Evolutionary conservation across 2,329 filamentous ascomycete species (phyloP), one percentile per base, ranked within the genome.

Genomic region (Mariannaea sp.): DNA sequence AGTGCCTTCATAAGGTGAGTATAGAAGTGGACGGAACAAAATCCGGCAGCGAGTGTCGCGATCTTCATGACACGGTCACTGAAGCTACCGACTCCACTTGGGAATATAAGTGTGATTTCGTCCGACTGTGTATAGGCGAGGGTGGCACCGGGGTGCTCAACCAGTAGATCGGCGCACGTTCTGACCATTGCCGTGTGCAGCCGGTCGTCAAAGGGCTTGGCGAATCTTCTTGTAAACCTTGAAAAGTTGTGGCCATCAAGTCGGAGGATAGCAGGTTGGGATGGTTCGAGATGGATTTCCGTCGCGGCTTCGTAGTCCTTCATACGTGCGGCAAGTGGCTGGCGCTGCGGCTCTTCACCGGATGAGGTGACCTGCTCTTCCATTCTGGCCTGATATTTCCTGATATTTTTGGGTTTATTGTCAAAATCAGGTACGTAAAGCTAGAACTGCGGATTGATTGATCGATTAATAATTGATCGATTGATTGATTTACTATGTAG

Each of bases 211-310:
- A 57, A 59, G 2, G 57, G 49, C 9, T 59, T 59, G 2, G 27
- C 44, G 38, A 59, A 59, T 8, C 43, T 38, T 7, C 47, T 41
- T 2, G 57, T 59, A 48, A 59, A 59, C 20, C 53, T 59, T 13
- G 57, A 59, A 52, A 59, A 59, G 7, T 33, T n/a, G 17, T 59
- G 57, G 4, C 57, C 57, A n/a, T 59, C 57, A 20, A 57, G 57
- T 22, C 55, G 50, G 36, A 59, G 44, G 30, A 59, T 55, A 40
- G 55, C 55, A 6, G 57, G 55, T 13, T 53, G 47, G 1, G 47
- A 50, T 22, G 32, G 29, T 6, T 49, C 19, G 14, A 59, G 50
- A n/a, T 38, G 55, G 4, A 44, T 43, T 13, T 59, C 54, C 22
- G 55, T 50, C 9, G 7, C 17, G 12, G 47, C 55, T 30, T 59